These are phyloP conservation scores for Syzygium malaccense DNA, from an alignment of 441 rosid species.

Conservation along the genomic window DNA sequence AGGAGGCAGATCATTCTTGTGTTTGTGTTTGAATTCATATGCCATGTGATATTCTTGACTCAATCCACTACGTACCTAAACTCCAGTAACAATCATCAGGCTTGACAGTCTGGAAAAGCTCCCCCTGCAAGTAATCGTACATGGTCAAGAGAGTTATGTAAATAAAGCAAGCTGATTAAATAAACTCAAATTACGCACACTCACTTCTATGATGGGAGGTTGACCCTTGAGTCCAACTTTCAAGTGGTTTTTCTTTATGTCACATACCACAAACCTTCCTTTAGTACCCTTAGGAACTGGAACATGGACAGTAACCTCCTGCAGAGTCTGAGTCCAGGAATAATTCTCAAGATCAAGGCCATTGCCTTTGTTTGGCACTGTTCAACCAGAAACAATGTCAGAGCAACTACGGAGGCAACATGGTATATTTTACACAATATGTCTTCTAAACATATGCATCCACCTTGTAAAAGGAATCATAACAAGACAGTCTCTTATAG, in stretches of 20 bases:
- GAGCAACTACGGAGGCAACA: not conserved
- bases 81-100: conserved; percentile 95
- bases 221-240: conserved; percentile 92
- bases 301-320: conserved; percentile 65
- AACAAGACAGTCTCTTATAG: not conserved
- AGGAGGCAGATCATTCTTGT: not conserved
- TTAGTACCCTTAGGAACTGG: conserved; percentile 87
- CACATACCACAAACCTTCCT: conserved; percentile 60
- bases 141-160: not conserved
- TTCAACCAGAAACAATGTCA: not conserved
- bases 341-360: conserved; percentile 87
- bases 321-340: conserved; percentile 87
- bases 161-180: not conserved
- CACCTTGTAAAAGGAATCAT: not conserved
- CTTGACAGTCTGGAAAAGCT: conserved; percentile 55
- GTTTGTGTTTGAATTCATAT: not conserved
- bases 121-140: conserved; percentile 45
- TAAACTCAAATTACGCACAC: conserved; percentile 5
- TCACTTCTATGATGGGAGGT: conserved; percentile 84
- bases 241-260: conserved; percentile 79
- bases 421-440: not conserved
- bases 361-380: conserved; percentile 91
- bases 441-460: not conserved
- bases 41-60: not conserved
- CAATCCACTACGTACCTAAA: conserved; percentile 46